Conservation (phyloP, 2,329 filamentous ascomycete genomes). For the Cladophialophora carrionii region DNA sequence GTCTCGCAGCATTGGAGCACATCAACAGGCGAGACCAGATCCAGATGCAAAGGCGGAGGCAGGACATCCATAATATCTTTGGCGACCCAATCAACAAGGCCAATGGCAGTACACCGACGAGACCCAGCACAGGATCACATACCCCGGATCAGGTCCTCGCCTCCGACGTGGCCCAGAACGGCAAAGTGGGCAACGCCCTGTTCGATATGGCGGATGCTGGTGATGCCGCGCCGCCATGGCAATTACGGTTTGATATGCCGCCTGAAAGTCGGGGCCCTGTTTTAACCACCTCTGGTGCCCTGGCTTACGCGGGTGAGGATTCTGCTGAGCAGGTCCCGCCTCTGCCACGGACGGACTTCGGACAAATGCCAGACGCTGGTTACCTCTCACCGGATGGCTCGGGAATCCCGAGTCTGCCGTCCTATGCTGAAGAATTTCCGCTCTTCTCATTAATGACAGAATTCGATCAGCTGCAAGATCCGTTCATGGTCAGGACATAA, state of each 20-base stretch:
- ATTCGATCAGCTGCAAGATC: conserved; percentile 36
- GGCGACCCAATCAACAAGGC: conserved; percentile 40
- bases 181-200: conserved; percentile 11
- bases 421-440: conserved; percentile 38
- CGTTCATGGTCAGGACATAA: conserved; percentile 31
- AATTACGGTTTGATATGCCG: conserved; percentile 36
- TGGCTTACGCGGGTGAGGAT: conserved; percentile 34
- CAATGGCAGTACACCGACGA: conserved; percentile 15
- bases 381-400: conserved; percentile 33
- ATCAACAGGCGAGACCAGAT: conserved; percentile 45
- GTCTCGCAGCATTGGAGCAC: conserved; percentile 45
- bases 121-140: conserved; percentile 22
- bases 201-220: conserved; percentile 27
- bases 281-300: conserved; percentile 37
- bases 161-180: conserved; percentile 6
- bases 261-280: conserved; percentile 35
- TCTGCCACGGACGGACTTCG: conserved; percentile 29
- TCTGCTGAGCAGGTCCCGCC: conserved; percentile 19
- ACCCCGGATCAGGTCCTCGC: conserved; percentile 18
- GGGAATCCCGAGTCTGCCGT: conserved; percentile 35
- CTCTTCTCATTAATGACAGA: conserved; percentile 39
- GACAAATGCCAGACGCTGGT: conserved; percentile 25
- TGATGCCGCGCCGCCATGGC: conserved; percentile 29
- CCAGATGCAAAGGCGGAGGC: conserved; percentile 47
- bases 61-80: conserved; percentile 50